Conservation (phyloP, 495 filamentous ascomycete species). For the Neurospora tetrasperma region DNA sequence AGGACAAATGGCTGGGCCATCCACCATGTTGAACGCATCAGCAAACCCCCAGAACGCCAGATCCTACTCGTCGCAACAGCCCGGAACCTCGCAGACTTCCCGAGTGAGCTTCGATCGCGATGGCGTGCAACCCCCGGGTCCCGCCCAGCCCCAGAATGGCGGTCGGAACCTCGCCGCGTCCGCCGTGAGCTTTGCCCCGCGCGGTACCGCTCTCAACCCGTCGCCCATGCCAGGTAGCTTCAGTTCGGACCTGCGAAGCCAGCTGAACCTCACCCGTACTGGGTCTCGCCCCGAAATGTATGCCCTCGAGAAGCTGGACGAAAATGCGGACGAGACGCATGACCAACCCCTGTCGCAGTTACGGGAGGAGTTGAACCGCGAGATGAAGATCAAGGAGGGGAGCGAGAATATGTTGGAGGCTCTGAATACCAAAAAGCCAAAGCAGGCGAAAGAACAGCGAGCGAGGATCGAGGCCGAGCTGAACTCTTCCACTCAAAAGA, state of each 20-base stretch:
- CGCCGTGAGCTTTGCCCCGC: constrained; percentile 48
- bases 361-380: constrained; percentile 76
- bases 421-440: constrained; percentile 85
- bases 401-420: constrained; percentile 97
- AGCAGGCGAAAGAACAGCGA: constrained; percentile 88
- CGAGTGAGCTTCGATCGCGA: constrained; percentile 43
- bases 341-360: constrained; percentile 68
- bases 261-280: constrained; percentile 53
- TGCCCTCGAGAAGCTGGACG: constrained; percentile 51
- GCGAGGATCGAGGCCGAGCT: constrained; percentile 81
- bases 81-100: constrained; percentile 24
- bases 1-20: constrained; percentile 46
- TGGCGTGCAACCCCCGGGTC: constrained; percentile 35
- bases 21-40: constrained; percentile 52
- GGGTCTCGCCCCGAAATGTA: constrained; percentile 59
- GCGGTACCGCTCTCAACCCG: constrained; percentile 55
- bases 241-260: constrained; percentile 76
- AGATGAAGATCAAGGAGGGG: constrained; percentile 93
- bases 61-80: constrained; percentile 47
- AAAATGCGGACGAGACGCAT: constrained; percentile 48
- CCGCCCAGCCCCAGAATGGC: constrained; percentile 10
- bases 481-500: constrained; percentile 79
- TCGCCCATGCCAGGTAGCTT: constrained; percentile 81
- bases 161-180: constrained; percentile 49
- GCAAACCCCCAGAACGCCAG: constrained; percentile 54